Conservation (phyloP, 2,329 filamentous ascomycete genomes). For the Boeremia lycopersici region DNA sequence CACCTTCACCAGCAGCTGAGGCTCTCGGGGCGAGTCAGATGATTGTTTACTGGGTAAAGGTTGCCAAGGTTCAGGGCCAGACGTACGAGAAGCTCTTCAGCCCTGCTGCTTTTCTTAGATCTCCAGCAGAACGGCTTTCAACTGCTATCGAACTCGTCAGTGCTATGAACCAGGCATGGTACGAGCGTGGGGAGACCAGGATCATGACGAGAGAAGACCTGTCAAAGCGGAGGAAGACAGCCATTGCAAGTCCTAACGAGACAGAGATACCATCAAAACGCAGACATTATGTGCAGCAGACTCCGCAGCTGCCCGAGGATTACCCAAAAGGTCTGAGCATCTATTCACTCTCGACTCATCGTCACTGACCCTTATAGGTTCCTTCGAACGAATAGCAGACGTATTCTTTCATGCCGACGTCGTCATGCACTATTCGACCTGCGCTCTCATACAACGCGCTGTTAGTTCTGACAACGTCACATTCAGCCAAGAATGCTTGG, state of each 20-base stretch:
- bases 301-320: constrained; percentile 7
- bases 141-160: constrained; percentile 36
- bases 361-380: constrained; percentile 8
- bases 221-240: constrained; percentile 8
- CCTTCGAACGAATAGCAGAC: constrained; percentile 32
- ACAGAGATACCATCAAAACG: constrained; percentile 34
- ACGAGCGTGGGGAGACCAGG: constrained; percentile 35
- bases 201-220: neutral
- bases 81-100: constrained; percentile 48
- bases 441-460: constrained; percentile 41
- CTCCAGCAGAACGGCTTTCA: constrained; percentile 32
- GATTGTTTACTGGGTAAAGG: constrained; percentile 44
- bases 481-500: constrained; percentile 40
- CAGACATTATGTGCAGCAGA: constrained; percentile 16
- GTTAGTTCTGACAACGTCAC: constrained; percentile 39
- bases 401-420: constrained; percentile 41
- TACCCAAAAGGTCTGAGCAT: constrained; percentile 22
- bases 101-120: constrained; percentile 39
- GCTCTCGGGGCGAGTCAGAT: constrained; percentile 24
- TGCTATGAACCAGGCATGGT: constrained; percentile 37
- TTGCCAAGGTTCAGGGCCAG: constrained; percentile 42
- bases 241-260: constrained; percentile 25
- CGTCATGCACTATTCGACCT: constrained; percentile 43
- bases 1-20: constrained; percentile 5
- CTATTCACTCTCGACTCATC: no score